Percentiles rank a stretch among this genome's conserved stretches.
These are phyloP conservation scores for Phlyctochytrium planicorne DNA, from an alignment of 192 early-diverging fungal species.

Conservation along the genomic window DNA sequence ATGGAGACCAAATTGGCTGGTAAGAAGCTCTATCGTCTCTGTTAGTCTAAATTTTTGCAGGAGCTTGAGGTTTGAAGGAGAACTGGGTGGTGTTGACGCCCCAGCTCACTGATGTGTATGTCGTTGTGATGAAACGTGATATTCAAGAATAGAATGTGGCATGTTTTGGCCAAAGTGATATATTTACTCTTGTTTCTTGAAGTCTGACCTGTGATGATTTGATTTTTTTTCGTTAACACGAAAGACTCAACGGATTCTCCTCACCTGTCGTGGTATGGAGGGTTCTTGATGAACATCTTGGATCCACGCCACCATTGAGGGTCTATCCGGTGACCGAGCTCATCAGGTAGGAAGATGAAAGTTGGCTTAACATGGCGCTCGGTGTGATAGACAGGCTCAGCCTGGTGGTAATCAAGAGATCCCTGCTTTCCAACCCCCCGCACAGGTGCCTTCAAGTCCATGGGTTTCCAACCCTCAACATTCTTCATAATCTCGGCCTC, in stretches of 20 bases:
- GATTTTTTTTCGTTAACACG: too few relatives aligned
- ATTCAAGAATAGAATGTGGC: too few relatives aligned
- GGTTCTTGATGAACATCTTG: constrained; percentile 49
- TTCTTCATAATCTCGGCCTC: constrained; percentile 89
- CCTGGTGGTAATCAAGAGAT: constrained; percentile 65
- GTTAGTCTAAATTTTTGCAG: constrained; percentile 12
- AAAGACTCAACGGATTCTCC: too few relatives aligned
- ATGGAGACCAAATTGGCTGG: constrained; percentile 94
- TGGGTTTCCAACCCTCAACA: constrained; percentile 46
- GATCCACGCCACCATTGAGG: constrained; percentile 58
- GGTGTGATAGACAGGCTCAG: constrained; percentile 88
- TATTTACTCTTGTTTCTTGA: too few relatives aligned
- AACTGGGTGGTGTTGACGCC: too few relatives aligned
- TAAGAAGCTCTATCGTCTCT: constrained; percentile 12
- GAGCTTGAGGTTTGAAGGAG: constrained; percentile 11
- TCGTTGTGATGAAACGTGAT: too few relatives aligned
- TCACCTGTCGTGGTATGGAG: constrained; percentile 35
- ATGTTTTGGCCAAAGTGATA: too few relatives aligned
- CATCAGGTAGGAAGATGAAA: constrained; percentile 65
- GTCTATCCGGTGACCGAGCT: constrained; percentile 28
- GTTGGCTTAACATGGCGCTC: constrained; percentile 73
- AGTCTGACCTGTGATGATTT: too few relatives aligned
- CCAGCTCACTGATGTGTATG: too few relatives aligned
- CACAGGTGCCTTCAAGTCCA: constrained; percentile 49
- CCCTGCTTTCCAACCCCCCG: constrained; percentile 44